phyloP scores from a whole-genome alignment of 2,329 filamentous ascomycete genomes.

The Fusarium robinianum region DNA sequence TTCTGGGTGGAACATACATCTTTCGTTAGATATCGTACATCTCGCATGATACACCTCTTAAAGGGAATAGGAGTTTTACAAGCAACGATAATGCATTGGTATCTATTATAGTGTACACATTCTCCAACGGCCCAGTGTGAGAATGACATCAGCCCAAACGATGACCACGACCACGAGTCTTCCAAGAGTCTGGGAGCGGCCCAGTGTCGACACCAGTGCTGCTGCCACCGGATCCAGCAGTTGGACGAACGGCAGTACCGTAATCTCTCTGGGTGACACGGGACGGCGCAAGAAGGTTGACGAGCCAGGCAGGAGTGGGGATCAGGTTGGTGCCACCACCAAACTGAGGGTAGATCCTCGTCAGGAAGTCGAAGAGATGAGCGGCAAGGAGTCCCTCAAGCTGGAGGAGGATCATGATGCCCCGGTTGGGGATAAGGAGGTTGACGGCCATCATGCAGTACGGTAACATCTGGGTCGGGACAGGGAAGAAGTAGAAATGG shows the following conservation, averaged over 20 bases:
- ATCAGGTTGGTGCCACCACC: conserved; percentile 81
- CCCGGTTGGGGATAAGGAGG: conserved; percentile 66
- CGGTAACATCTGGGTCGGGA: conserved; percentile 81
- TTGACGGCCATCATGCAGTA: conserved; percentile 77
- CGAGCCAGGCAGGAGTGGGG: conserved; percentile 73
- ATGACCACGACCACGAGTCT: conserved; percentile 63
- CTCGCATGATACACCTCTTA: neutral
- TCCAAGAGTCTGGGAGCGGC: conserved; percentile 67
- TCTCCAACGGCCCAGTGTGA: neutral
- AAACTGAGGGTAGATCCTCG: conserved; percentile 84
- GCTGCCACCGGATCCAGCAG: conserved; percentile 42
- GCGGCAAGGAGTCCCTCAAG: conserved; percentile 82
- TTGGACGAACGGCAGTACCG: conserved; percentile 62
- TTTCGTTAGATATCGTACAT: neutral
- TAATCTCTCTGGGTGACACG: conserved; percentile 25
- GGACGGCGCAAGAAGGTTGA: conserved; percentile 62
- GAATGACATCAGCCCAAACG: conserved; percentile 56
- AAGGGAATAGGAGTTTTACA: conserved; percentile 1
- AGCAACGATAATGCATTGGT: conserved; percentile 5
- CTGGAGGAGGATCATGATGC: conserved; percentile 62
- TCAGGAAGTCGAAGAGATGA: conserved; percentile 89
- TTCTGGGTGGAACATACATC: neutral
- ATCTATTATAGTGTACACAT: conserved; percentile 7
- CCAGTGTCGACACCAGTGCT: conserved; percentile 51
- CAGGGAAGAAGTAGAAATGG: conserved; percentile 79